Conservation (phyloP, 495 filamentous ascomycete species). For the Haplographium delicatum region DNA sequence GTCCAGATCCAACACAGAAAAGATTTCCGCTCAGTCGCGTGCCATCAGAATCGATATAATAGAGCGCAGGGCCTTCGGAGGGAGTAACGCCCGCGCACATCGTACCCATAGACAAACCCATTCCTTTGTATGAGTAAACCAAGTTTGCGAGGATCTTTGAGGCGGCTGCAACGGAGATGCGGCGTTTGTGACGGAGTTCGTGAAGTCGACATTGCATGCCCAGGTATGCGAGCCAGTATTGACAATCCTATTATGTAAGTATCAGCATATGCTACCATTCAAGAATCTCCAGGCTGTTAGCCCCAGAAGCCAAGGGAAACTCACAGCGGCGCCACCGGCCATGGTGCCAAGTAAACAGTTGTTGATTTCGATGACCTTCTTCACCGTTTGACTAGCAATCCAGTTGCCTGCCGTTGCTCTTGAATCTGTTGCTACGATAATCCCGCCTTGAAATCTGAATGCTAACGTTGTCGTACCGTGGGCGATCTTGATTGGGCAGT, state of each 20-base stretch:
- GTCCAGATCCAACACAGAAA: slow-evolving; percentile 96
- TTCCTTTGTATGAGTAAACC: slow-evolving; percentile 96
- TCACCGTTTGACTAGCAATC: slow-evolving; percentile 98
- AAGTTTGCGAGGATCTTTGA: slow-evolving; percentile 98
- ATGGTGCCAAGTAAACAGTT: slow-evolving; percentile 89
- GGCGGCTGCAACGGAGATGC: slow-evolving; percentile 93
- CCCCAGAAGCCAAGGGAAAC: slow-evolving; percentile 25
- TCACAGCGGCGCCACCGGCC: slow-evolving; percentile 92
- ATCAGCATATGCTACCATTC: slow-evolving; percentile 5
- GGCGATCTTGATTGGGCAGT: slow-evolving; percentile 96
- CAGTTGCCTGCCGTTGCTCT: slow-evolving; percentile 94
- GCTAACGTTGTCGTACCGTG: slow-evolving; percentile 99
- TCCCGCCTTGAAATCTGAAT: slow-evolving; percentile 95
- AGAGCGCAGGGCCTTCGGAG: slow-evolving; percentile 92
- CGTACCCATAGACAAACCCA: slow-evolving; percentile 96
- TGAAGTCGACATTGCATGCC: slow-evolving; percentile 98
- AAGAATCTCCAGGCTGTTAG: neutral
- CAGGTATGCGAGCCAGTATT: slow-evolving; percentile 98
- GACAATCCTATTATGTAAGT: slow-evolving; percentile 67
- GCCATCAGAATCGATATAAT: slow-evolving; percentile 98
- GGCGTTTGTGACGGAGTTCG: slow-evolving; percentile 97
- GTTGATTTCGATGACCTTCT: slow-evolving; percentile 98
- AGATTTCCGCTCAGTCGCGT: slow-evolving; percentile 88
- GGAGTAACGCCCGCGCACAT: slow-evolving; percentile 98
- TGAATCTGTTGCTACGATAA: slow-evolving; percentile 97